A percentile compares a stretch with the other conserved stretches of the same genome.
These are phyloP conservation scores for Scenedesmus sp. DNA, from an alignment of 163 green algal genomes.

Conservation along the genomic window DNA sequence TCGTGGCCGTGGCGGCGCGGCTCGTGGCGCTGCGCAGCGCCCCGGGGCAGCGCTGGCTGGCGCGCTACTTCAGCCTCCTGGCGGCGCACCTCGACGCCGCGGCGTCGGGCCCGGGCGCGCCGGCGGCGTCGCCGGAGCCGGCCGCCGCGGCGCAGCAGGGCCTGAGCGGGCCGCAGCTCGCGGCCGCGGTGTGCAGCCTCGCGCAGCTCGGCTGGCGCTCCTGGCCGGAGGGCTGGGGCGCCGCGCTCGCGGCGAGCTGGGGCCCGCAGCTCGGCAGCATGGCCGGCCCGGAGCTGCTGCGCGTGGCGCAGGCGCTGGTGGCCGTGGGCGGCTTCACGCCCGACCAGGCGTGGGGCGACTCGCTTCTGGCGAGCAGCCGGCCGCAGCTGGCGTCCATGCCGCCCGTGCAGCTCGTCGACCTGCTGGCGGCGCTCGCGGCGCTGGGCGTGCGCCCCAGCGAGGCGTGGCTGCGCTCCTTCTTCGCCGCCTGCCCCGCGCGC, in stretches of 20 bases:
- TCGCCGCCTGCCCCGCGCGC: conserved; percentile 44
- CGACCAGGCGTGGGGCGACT: conserved; percentile 8
- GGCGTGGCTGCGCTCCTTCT: conserved; percentile 50
- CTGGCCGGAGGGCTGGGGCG: conserved; percentile 26
- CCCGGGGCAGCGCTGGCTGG: background rate
- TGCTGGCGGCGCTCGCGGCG: conserved; percentile 43
- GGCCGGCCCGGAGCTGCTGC: conserved; percentile 6
- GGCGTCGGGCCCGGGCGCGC: no score
- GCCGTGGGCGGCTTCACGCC: background rate
- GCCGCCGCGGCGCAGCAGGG: background rate
- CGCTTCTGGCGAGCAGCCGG: background rate
- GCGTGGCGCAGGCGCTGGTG: conserved; percentile 11
- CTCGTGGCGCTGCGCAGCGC: background rate
- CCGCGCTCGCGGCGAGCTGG: background rate
- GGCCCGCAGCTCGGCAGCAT: background rate
- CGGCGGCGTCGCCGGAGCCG: no score
- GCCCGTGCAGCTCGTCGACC: background rate
- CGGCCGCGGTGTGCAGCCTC: background rate
- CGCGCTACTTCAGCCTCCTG: background rate
- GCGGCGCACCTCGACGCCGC: no score
- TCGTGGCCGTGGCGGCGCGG: background rate
- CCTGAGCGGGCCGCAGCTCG: conserved; percentile 23
- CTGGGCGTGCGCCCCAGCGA: conserved; percentile 48
- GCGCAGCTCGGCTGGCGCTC: background rate
- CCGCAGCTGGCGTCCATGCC: conserved; percentile 1